Percentiles rank a stretch among this genome's conserved stretches.
These are phyloP conservation scores for Thozetella sp. DNA, from an alignment of 495 filamentous ascomycete genomes.

Conservation along the genomic window DNA sequence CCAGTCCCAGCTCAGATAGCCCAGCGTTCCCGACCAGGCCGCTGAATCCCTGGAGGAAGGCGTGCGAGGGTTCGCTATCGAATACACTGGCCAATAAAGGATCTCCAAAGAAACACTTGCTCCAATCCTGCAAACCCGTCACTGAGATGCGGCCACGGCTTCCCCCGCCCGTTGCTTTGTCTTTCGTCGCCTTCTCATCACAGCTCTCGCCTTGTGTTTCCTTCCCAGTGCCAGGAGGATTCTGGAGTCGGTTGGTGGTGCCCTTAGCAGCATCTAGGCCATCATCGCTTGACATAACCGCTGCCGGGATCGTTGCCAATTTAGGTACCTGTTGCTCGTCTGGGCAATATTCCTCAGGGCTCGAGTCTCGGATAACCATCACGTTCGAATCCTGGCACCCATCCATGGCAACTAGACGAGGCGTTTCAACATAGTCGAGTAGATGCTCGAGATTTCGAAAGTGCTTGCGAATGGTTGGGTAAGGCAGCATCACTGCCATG, in stretches of 20 bases:
- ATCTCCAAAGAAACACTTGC: slow-evolving; percentile 60
- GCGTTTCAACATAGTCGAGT: slow-evolving; percentile 34
- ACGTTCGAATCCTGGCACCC: slow-evolving; percentile 31
- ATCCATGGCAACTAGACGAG: slow-evolving; percentile 38
- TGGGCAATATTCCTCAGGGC: background rate
- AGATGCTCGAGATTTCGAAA: slow-evolving; percentile 35
- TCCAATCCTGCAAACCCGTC: slow-evolving; percentile 47
- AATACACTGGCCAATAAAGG: slow-evolving; percentile 55
- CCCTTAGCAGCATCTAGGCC: too few relatives aligned
- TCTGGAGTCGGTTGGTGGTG: too few relatives aligned
- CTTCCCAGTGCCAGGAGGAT: too few relatives aligned
- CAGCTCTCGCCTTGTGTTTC: slow-evolving; percentile 1
- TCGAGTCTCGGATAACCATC: slow-evolving; percentile 19
- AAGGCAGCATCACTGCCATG: slow-evolving; percentile 42
- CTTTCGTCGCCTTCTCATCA: background rate
- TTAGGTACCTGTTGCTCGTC: too few relatives aligned
- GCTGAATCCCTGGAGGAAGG: slow-evolving; percentile 40
- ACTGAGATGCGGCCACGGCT: slow-evolving; percentile 14
- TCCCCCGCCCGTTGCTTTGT: background rate
- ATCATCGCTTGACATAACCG: too few relatives aligned
- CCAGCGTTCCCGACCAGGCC: slow-evolving; percentile 5
- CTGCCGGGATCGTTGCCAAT: too few relatives aligned
- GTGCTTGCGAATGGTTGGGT: slow-evolving; percentile 34
- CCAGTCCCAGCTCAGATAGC: slow-evolving; percentile 1
- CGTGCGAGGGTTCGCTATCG: slow-evolving; percentile 36